These are phyloP conservation scores for Cyamopsis tetragonoloba DNA, from an alignment of 306 rosid species.

Conservation along the genomic window DNA sequence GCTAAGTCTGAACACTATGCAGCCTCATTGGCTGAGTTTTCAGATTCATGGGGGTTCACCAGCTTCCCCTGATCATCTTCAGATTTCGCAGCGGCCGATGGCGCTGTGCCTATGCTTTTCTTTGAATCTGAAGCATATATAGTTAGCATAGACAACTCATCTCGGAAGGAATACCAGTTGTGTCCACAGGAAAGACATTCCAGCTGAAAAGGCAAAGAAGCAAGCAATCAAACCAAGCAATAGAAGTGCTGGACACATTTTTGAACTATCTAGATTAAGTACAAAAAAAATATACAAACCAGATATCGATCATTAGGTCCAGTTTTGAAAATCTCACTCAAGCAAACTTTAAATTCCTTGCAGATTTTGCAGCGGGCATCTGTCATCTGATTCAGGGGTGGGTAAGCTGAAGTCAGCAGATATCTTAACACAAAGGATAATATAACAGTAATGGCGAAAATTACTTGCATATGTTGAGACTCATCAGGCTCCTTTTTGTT, in stretches of 20 bases:
- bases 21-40: slow-evolving; percentile 36
- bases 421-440: slow-evolving; percentile 7
- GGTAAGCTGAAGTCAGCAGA: slow-evolving; percentile 25
- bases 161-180: slow-evolving; percentile 86
- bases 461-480: slow-evolving; percentile 77
- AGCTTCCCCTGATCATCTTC: slow-evolving; percentile 70
- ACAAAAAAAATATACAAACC: slow-evolving; percentile 39
- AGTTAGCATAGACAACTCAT: slow-evolving; percentile 67
- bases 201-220: slow-evolving; percentile 54
- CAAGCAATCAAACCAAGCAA: slow-evolving; percentile 19
- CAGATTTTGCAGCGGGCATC: slow-evolving; percentile 91
- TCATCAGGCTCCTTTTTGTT: slow-evolving; percentile 72
- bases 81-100: slow-evolving; percentile 65
- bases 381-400: slow-evolving; percentile 65
- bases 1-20: too few species aligned
- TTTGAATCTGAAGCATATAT: slow-evolving; percentile 46
- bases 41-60: slow-evolving; percentile 61
- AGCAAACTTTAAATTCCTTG: slow-evolving; percentile 66
- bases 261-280: background rate
- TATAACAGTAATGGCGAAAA: background rate
- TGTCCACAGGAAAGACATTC: slow-evolving; percentile 89
- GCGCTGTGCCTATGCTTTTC: slow-evolving; percentile 49
- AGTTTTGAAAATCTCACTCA: slow-evolving; percentile 80
- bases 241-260: slow-evolving; percentile 8
- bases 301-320: slow-evolving; percentile 84